Conservation (phyloP, 192 early-diverging fungal genomes). For the Piromyces finnis region DNA sequence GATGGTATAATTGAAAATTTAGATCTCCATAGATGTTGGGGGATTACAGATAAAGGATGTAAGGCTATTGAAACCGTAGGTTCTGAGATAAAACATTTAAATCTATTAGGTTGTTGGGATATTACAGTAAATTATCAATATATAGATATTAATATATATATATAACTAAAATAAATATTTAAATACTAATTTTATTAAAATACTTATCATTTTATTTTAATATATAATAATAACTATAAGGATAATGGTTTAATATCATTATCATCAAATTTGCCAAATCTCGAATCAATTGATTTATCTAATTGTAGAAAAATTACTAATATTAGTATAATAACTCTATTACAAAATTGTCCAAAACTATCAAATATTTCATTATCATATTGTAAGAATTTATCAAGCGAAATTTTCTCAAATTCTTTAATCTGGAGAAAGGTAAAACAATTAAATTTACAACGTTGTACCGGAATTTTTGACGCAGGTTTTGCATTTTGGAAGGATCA, state of each 20-base stretch:
- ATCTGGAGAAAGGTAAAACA: slow-evolving; percentile 28
- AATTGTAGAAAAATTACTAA: slow-evolving; percentile 66
- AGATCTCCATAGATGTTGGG: neutral
- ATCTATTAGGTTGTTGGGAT: slow-evolving; percentile 50
- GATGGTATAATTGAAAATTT: neutral
- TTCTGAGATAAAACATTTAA: slow-evolving; percentile 9
- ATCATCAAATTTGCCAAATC: slow-evolving; percentile 16
- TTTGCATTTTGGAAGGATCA: slow-evolving; percentile 27
- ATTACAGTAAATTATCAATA: slow-evolving; percentile 42
- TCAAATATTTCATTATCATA: slow-evolving; percentile 34
- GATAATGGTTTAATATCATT: slow-evolving; percentile 33
- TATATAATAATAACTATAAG: too few relatives aligned
- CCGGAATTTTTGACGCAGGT: slow-evolving; percentile 44
- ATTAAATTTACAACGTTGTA: slow-evolving; percentile 58
- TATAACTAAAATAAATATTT: too few relatives aligned
- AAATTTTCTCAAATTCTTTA: slow-evolving; percentile 23
- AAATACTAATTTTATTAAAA: too few relatives aligned
- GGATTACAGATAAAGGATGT: neutral
- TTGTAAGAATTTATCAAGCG: slow-evolving; percentile 57
- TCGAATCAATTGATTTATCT: slow-evolving; percentile 42
- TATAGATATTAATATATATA: slow-evolving; percentile 13
- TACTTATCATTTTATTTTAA: too few relatives aligned
- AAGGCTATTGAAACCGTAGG: neutral
- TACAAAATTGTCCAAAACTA: slow-evolving; percentile 16
- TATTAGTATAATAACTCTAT: slow-evolving; percentile 25